phyloP scores from a whole-genome alignment of 345 rosid species.

The Hibiscus tridactylites region DNA sequence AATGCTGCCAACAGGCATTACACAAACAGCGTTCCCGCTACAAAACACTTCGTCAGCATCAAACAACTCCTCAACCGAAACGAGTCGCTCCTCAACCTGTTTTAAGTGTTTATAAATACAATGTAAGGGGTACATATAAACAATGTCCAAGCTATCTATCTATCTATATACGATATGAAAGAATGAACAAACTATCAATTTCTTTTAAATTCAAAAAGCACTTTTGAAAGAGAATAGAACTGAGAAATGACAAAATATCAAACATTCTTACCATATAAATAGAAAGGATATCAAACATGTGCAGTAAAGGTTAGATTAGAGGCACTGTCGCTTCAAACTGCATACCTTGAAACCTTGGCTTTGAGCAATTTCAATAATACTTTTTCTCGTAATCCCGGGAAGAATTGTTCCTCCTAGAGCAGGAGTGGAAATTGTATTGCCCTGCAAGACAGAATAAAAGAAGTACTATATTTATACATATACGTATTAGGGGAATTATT shows the following conservation, averaged over 20 bases:
- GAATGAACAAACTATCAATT: neutral
- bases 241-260: neutral
- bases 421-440: conserved; percentile 25
- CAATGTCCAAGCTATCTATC: neutral
- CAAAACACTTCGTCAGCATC: conserved; percentile 30
- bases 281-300: neutral
- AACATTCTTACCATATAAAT: neutral
- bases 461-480: neutral
- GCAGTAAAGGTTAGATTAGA: neutral
- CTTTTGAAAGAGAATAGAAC: neutral
- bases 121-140: neutral
- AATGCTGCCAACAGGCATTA: conserved; percentile 23
- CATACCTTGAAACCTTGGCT: conserved; percentile 20
- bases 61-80: conserved; percentile 26
- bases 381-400: conserved; percentile 24
- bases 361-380: conserved; percentile 24
- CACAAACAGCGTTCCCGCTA: conserved; percentile 18
- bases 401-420: conserved; percentile 22
- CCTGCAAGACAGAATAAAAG: conserved; percentile 9
- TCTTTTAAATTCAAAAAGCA: neutral
- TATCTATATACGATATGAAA: neutral
- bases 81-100: conserved; percentile 27
- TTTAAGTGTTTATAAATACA: neutral
- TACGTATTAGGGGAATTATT: neutral
- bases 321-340: neutral